Base-by-base conservation (phyloP, 2,329 filamentous ascomycete genomes). In the Gnomoniopsis smithogilvyi region DNA sequence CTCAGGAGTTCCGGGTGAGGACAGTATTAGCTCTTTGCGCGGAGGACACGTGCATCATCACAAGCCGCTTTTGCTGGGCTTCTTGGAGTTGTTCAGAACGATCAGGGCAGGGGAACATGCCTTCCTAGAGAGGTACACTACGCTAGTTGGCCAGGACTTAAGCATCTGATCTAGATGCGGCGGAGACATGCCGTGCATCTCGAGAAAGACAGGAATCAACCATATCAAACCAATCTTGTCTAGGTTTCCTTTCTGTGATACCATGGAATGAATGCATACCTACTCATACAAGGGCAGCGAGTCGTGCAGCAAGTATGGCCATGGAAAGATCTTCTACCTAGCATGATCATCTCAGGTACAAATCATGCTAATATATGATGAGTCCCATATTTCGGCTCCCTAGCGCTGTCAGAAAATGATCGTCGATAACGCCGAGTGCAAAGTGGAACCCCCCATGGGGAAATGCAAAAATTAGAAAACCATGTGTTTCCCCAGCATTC, bases 61-160 rank as follows among this genome's bases (percentile, higher is more conserved):
- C 14, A 53, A 54, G 50, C 50, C 56, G 14, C 50, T 58, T 12
- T 43, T 58, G 11, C 46, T 48, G 50, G 56, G 56, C 10, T 58
- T 53, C 8, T 4, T 58, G 26, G 38, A 52, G 50, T 43, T 58
- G 7, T 58, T 58, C 56, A 58, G 53, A 24, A 58, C 49, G 33
- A 58, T 58, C 34, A 21, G 56, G 43, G 56, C 56, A 10, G 56
- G 56, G 7, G 33, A 58, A 43, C 56, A 58, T 38, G 26, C 38
- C 15, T 58, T 58, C 14, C 26, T 58, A 43, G 52, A 30, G n/a
- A 53, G 52, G 43, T 58, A 58, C 43, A 53, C 51, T 17, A 50
- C 56, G 43, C 56, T 58, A 34, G 56, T 58, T 24, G 56, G 56
- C 30, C 56, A 58, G 21, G 56, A 58, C 30, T 19, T 58, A 21